phyloP scores from a whole-genome alignment of 176 grass and related monocot genomes.

The Oryza glaberrima region DNA sequence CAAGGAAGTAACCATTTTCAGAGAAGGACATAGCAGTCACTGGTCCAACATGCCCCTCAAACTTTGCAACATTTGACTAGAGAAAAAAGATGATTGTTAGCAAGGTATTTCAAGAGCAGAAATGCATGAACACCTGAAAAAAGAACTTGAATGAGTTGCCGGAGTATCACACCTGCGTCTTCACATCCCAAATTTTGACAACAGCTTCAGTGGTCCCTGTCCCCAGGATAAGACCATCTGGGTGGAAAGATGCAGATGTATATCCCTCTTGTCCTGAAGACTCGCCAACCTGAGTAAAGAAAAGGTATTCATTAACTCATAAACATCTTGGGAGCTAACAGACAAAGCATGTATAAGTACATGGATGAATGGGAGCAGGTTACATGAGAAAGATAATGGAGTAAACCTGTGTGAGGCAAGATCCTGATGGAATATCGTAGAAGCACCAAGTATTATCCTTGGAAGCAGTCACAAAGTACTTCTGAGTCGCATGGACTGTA shows the following conservation, averaged over 20 bases:
- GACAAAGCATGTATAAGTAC: neutral
- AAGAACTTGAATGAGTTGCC: slow-evolving; percentile 7
- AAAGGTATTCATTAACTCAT: slow-evolving; percentile 23
- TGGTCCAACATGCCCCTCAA: slow-evolving; percentile 86
- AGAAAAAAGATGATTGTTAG: slow-evolving; percentile 47
- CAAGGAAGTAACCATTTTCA: slow-evolving; percentile 99
- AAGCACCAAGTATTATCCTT: slow-evolving; percentile 99
- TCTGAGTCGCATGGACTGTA: slow-evolving; percentile 93
- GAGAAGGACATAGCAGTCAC: slow-evolving; percentile 98
- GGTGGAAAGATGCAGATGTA: slow-evolving; percentile 89
- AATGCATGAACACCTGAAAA: slow-evolving; percentile 25
- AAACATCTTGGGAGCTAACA: neutral
- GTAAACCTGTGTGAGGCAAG: slow-evolving; percentile 87
- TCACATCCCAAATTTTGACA: slow-evolving; percentile 99
- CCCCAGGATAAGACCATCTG: slow-evolving; percentile 98
- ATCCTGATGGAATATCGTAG: slow-evolving; percentile 91
- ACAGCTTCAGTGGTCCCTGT: slow-evolving; percentile 84
- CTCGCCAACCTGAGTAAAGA: slow-evolving; percentile 68
- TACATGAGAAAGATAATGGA: neutral
- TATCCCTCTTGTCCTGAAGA: slow-evolving; percentile 79
- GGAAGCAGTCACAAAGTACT: slow-evolving; percentile 87
- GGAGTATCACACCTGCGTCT: slow-evolving; percentile 75
- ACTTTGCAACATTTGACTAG: slow-evolving; percentile 86
- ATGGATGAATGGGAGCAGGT: neutral
- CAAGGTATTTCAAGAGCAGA: slow-evolving; percentile 29